Evolutionary conservation across 2,329 filamentous ascomycete genomes (phyloP), one percentile per base, ranked within the genome.

Genomic region (Pseudogymnoascus destructans): DNA sequence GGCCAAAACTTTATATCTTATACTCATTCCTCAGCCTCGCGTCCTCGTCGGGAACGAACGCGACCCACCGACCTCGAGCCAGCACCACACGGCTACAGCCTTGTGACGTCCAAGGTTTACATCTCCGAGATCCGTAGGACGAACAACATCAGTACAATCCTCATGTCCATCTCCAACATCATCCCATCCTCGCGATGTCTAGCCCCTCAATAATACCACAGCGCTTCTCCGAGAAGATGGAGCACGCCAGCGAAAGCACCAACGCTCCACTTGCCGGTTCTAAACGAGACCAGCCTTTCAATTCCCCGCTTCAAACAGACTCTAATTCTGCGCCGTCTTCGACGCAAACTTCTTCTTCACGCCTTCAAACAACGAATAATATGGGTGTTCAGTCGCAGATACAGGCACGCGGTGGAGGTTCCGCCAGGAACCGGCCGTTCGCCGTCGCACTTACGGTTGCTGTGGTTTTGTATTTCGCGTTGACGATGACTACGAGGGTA

Each of bases 51-150:
- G n/a, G 46, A 30, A 52, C 46, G 5, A 11, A 11, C 5, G 25
- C 21, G 42, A 49, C 46, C 23, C 46, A 30, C 46, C 19, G n/a
- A 27, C 15, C 23, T 30, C 21, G 2, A 1, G 21, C 46, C 46
- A 46, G 40, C 19, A 46, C 40, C 25, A 19, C 23, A 17, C 9
- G 40, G 40, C 46, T 52, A 30, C 46, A 52, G 46, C 46, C 46
- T 52, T 30, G 46, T 52, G 25, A 25, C 46, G 25, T 52, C 46
- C 46, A 52, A 52, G 46, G 46, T 52, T 52, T 52, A 52, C 46
- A 52, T 52, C 30, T 30, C 13, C n/a, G 15, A 30, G 25, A 19
- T 15, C 23, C 23, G 5, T 30, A 30, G 46, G 46, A 17, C n/a
- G 46, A 17, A 19, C n/a, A 30, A 30, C 46, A 30, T 10, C 27